These are phyloP conservation scores for Tuber magnatum DNA, from an alignment of 495 filamentous ascomycete genomes.

Conservation along the genomic window DNA sequence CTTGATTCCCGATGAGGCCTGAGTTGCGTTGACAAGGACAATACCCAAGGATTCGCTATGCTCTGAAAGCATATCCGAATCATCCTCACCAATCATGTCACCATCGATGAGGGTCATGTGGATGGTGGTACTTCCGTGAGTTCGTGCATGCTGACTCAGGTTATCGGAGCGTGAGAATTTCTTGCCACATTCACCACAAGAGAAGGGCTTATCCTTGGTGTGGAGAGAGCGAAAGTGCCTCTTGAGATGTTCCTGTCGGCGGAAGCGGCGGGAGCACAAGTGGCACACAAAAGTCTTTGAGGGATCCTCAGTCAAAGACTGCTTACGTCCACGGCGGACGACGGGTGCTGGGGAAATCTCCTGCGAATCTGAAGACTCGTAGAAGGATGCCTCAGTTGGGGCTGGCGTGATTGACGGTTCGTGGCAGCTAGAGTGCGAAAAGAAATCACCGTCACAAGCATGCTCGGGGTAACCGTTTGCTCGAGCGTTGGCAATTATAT, in stretches of 20 bases:
- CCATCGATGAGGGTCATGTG: conserved; percentile 78
- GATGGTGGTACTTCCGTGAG: conserved; percentile 82
- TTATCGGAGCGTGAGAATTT: conserved; percentile 99
- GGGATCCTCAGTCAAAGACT: conserved; percentile 94
- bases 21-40: conserved; percentile 35
- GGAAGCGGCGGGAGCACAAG: conserved; percentile 92
- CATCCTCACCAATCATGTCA: conserved; percentile 45
- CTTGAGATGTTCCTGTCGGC: conserved; percentile 97
- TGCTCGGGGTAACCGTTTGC: conserved; percentile 40
- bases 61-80: conserved; percentile 29
- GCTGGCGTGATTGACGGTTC: conserved; percentile 36
- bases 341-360: conserved; percentile 50
- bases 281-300: conserved; percentile 98
- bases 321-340: conserved; percentile 94
- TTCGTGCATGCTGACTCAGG: conserved; percentile 89
- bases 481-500: conserved; percentile 38
- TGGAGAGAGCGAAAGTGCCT: conserved; percentile 97
- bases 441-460: conserved; percentile 43
- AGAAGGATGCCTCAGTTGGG: conserved; percentile 42
- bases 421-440: conserved; percentile 40
- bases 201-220: conserved; percentile 97
- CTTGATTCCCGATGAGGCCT: conserved; percentile 38
- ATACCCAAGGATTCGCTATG: conserved; percentile 36
- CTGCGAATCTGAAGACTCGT: conserved; percentile 43
- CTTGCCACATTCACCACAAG: conserved; percentile 95